Evolutionary conservation across 2,329 filamentous ascomycete genomes (phyloP), one percentile per base, ranked within the genome.

Genomic region (Penicillium sclerotigenum): DNA sequence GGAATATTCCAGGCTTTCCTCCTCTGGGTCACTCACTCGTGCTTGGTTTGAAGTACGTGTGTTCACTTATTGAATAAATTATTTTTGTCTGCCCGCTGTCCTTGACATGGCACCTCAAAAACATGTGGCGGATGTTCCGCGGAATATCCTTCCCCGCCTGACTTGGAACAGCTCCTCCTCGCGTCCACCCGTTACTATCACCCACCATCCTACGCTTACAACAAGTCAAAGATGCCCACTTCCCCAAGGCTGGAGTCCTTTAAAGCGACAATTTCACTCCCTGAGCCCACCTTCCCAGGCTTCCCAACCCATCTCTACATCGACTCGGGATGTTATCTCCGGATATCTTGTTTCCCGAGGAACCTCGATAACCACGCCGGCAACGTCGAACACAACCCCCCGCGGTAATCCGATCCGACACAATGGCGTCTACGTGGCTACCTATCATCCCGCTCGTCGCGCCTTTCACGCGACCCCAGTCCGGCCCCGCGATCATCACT

Each of bases 401-500:
- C 46, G 60, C 28, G 59, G 63, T 33, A 66, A 61, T 36, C 75
- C 77, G 22, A 68, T 79, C 54, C 70, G 75, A 42, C 68, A 79
- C 61, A 77, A 79, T 72, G 77, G 77, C 8, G 75, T 79, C 9
- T 79, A 79, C 57, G 77, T 77, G n/a, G 73, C 76, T 13, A 59
- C 66, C 2, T 79, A 76, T 54, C 74, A 74, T 33, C 65, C 71
- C 13, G 75, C 76, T 13, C 71, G 70, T 22, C 72, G 72, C 18
- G 73, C 74, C 33, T 77, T 97, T 72, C 88, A 91, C 72, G 83
- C 85, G 34, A 88, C 90, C 0, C 72, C 83, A 2, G 68, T 76
- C 36, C 82, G 78, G 48, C 71, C 74, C 50, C 84, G 89, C 62
- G 92, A 97, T 68, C 94, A 99, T 75, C 92, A 99, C 75, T 99